phyloP scores from a whole-genome alignment of 192 early-diverging fungal species.

The Coemansia sp. region DNA sequence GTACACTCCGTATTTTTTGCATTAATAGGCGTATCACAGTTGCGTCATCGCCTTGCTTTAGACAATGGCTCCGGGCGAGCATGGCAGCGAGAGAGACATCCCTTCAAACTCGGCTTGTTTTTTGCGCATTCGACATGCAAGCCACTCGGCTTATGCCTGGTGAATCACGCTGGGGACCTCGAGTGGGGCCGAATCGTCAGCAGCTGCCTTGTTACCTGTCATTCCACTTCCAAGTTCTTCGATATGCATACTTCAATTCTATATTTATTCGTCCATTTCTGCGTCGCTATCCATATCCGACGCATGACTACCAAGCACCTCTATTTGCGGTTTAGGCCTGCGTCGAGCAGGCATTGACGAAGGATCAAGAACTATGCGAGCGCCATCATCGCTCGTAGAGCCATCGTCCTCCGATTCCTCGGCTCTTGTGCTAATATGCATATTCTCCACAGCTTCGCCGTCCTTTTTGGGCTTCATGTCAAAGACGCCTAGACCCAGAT shows the following conservation, averaged over 20 bases:
- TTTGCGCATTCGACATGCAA: too few relatives aligned
- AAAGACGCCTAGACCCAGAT: constrained; percentile 49
- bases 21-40: too few relatives aligned
- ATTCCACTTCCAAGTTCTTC: neutral
- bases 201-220: too few relatives aligned
- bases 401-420: neutral
- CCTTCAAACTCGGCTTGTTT: too few relatives aligned
- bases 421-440: constrained; percentile 17
- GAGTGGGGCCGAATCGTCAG: too few relatives aligned
- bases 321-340: constrained; percentile 19
- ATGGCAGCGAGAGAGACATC: too few relatives aligned
- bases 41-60: too few relatives aligned
- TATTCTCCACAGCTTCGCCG: neutral
- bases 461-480: constrained; percentile 51
- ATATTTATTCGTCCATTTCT: neutral
- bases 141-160: too few relatives aligned
- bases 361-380: constrained; percentile 7
- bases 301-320: constrained; percentile 3
- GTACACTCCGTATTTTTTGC: too few relatives aligned
- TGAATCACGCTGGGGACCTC: too few relatives aligned
- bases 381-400: constrained; percentile 5
- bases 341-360: constrained; percentile 17
- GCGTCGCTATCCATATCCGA: neutral
- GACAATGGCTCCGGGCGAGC: too few relatives aligned
- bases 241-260: neutral